Base-by-base conservation (phyloP, 768 basidiomycete species). In the Auricularia sp. region DNA sequence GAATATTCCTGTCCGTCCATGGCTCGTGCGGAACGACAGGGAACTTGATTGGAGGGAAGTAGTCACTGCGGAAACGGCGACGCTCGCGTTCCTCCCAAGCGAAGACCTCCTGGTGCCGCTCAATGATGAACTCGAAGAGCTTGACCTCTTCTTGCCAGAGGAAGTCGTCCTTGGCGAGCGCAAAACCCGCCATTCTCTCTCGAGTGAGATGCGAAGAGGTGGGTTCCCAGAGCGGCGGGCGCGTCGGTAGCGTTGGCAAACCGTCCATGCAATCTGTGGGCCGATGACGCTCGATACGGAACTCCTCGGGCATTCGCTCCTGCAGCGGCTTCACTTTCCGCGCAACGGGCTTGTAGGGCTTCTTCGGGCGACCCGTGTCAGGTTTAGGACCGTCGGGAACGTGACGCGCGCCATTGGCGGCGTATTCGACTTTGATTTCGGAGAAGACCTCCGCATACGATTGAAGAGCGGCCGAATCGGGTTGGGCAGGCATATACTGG, bases 31-130 rank as follows among this genome's bases (percentile, higher is more conserved):
- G 56, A 16, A 54, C 54, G 10, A 37, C 65, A 3, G 64, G 65
- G 24, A 63, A 61, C 1, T 29, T 16, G 54, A 63, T 54, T 1
- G 67, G 62, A 1, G 44, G 37, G 29, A 67, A 67, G 34, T 65
- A 67, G 10, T 37, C 54, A 16, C 29, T 33, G 1, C 47, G 54
- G 51, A 80, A 79, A 0, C 54, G 51, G 0, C 81, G 78, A 16
- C 72, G 70, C 62, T 82, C 77, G 0, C 47, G 13, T 7, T 80
- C 75, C 3, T 74, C 65, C 78, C 77, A 82, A 0, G 80, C 77
- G 39, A 82, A 77, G 0, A 65, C 77, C 0, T 67, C 33, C 42
- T 68, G 56, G 34, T 59, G 56, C 1, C 33, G 56, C 1, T 59
- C 56, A 10, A 59, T 10, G 13, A 59, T 29, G 3, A 29, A 59